Conservation (phyloP, 345 rosid genomes). For the Boechera stricta region DNA sequence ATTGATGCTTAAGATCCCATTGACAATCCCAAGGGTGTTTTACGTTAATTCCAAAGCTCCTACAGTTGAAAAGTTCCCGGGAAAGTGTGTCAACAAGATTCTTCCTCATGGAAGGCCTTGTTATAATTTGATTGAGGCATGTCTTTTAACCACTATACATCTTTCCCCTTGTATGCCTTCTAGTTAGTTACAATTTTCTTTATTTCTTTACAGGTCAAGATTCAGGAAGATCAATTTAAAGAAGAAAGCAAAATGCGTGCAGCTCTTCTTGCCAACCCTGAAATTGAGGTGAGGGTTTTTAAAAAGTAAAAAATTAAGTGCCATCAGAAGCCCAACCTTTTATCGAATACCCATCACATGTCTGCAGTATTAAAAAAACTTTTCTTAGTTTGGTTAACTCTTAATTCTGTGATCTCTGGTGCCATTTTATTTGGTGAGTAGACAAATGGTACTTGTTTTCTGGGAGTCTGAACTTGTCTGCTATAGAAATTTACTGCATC, state of each 20-base stretch:
- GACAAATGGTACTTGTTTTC: slow-evolving; percentile 17
- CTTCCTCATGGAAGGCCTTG: slow-evolving; percentile 86
- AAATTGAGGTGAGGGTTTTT: slow-evolving; percentile 71
- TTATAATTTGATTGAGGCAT: slow-evolving; percentile 82
- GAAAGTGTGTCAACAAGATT: slow-evolving; percentile 76
- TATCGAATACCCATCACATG: slow-evolving; percentile 14
- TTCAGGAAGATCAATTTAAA: slow-evolving; percentile 75
- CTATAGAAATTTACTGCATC: slow-evolving; percentile 9
- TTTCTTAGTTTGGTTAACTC: slow-evolving; percentile 11
- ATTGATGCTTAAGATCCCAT: slow-evolving; percentile 88
- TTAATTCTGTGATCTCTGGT: slow-evolving; percentile 19
- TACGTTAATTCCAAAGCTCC: slow-evolving; percentile 79
- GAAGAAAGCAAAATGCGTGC: slow-evolving; percentile 74
- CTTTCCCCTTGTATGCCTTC: slow-evolving; percentile 20
- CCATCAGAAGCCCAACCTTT: slow-evolving; percentile 31
- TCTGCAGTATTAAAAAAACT: background rate
- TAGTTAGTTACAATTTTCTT: slow-evolving; percentile 30
- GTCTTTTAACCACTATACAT: slow-evolving; percentile 32
- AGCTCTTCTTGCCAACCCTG: slow-evolving; percentile 94
- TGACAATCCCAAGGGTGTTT: slow-evolving; percentile 77
- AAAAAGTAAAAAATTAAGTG: background rate
- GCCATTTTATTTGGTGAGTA: slow-evolving; percentile 21
- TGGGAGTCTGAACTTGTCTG: slow-evolving; percentile 18
- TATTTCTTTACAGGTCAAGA: slow-evolving; percentile 53
- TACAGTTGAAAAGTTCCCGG: slow-evolving; percentile 69